phyloP scores from a whole-genome alignment of 306 rosid species.

The Vigna nakashimae region DNA sequence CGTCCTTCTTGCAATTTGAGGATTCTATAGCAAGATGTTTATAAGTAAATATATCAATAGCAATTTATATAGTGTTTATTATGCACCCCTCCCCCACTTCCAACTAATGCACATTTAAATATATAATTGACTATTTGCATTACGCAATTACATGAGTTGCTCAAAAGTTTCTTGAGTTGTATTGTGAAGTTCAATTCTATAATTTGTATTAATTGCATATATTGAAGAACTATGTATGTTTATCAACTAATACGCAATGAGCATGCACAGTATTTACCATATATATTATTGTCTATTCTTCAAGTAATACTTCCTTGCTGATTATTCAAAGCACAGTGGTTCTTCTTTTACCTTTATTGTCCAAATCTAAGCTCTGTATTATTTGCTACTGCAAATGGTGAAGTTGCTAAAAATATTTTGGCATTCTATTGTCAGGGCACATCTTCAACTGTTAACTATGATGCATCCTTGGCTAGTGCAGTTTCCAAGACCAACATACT shows the following conservation, averaged over 20 bases:
- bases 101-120: background rate
- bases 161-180: background rate
- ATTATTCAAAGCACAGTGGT: background rate
- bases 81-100: no score
- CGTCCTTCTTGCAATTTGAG: slow-evolving; percentile 27
- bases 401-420: slow-evolving; percentile 45
- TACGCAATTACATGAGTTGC: background rate
- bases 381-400: slow-evolving; percentile 6
- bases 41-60: slow-evolving; percentile 18
- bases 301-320: slow-evolving; percentile 5
- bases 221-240: slow-evolving; percentile 12
- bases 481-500: slow-evolving; percentile 79
- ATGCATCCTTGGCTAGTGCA: slow-evolving; percentile 66
- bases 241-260: background rate
- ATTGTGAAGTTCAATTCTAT: slow-evolving; percentile 13
- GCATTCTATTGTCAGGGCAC: slow-evolving; percentile 72
- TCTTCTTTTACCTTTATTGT: background rate
- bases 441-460: slow-evolving; percentile 80
- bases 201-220: slow-evolving; percentile 15
- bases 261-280: background rate
- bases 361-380: slow-evolving; percentile 21
- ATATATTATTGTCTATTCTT: slow-evolving; percentile 11
- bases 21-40: slow-evolving; percentile 25
- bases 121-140: slow-evolving; percentile 26
- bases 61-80: background rate